These are phyloP conservation scores for Rhynchosporium agropyri DNA, from an alignment of 2,329 filamentous ascomycete genomes.

Conservation along the genomic window DNA sequence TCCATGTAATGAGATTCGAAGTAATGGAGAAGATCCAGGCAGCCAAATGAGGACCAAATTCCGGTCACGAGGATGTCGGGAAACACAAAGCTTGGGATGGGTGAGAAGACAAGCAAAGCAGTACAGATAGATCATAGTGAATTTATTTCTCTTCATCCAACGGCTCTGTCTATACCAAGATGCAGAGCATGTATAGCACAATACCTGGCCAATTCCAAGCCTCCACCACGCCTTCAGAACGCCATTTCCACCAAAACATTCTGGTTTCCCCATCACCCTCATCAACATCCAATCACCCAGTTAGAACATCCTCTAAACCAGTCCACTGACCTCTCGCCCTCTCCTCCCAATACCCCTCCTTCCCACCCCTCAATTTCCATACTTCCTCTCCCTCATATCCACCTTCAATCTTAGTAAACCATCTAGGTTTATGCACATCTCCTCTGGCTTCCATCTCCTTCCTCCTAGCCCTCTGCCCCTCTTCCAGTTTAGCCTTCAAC, in stretches of 20 bases:
- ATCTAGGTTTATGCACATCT: conserved; percentile 73
- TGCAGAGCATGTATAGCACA: background rate
- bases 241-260: background rate
- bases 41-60: no score
- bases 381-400: conserved; percentile 65
- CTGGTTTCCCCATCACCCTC: background rate
- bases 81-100: no score
- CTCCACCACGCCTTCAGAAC: background rate
- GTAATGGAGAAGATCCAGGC: no score
- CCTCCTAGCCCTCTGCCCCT: conserved; percentile 76
- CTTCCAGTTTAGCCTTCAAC: conserved; percentile 81
- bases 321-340: conserved; percentile 69
- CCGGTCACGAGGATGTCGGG: no score
- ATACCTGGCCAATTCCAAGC: background rate
- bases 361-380: conserved; percentile 77
- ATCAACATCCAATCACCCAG: conserved; percentile 8
- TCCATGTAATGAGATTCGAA: no score
- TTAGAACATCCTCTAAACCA: conserved; percentile 56
- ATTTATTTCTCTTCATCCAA: conserved; percentile 19
- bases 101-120: background rate
- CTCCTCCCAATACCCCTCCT: conserved; percentile 93
- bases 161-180: conserved; percentile 17
- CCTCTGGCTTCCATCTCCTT: conserved; percentile 75
- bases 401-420: conserved; percentile 74
- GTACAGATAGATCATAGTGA: background rate